Evolutionary conservation across 2,329 filamentous ascomycete genomes (phyloP), one percentile per base, ranked within the genome.

Genomic region (Calycina herbarum): DNA sequence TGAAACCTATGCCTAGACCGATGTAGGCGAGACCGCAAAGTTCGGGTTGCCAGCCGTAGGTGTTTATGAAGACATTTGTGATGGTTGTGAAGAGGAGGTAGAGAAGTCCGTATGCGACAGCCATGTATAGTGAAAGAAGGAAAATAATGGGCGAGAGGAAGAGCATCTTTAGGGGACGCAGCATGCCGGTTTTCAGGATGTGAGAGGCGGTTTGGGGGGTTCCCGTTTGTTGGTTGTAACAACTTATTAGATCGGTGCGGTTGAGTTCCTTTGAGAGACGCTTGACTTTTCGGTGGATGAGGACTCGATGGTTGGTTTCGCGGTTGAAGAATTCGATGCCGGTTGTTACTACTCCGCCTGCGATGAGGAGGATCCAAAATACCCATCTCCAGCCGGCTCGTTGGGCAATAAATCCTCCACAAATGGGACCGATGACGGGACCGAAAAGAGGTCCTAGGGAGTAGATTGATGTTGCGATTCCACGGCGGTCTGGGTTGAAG

Each of bases 31-130:
- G 74, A 60, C 80, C 80, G 33, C 78, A 77, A 0, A 82, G 73
- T 0, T 81, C 80, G 5, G 78, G 76, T 0, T 71, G 69, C 62
- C 83, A 79, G 17, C 73, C 74, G 58, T 84, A 83, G 0, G 75
- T 78, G 3, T 74, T 60, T 13, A 77, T 76, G 64, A 83, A 86
- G 58, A 86, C 81, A 58, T 78, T 80, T 0, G 80, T 77, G 72
- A 82, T 85, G 1, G 83, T 83, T 2, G 82, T 79, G 4, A 86
- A 78, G 61, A 85, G 82, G 0, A 82, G 82, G 71, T 86, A 86
- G 0, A 86, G 74, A 0, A 85, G 77, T 24, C 84, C 82, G 67
- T 86, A 86, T 1, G 84, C 71, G 0, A 85, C 77, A 0, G 81
- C 79, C 40, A 86, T 77, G 65, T 86, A 86, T 0, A 85, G 59